Conservation (phyloP, 2,329 filamentous ascomycete genomes). For the Escovopsis sp. region DNA sequence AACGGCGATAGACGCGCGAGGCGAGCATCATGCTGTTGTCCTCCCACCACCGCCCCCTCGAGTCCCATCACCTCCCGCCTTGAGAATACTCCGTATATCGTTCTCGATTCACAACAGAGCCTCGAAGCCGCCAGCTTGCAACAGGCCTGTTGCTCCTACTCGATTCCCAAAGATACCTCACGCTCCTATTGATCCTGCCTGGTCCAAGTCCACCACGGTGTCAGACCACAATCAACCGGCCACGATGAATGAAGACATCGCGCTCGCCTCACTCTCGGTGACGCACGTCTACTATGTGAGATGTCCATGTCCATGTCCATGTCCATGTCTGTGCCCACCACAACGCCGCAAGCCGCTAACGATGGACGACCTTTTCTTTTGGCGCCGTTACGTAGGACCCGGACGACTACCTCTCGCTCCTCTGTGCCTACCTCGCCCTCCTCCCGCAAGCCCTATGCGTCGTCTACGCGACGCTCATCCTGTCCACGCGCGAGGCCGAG, state of each 20-base stretch:
- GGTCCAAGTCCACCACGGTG: no score
- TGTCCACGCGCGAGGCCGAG: conserved; percentile 82
- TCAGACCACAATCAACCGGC: background rate
- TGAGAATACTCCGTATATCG: no score
- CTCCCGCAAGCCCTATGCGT: conserved; percentile 84
- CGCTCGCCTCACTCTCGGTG: conserved; percentile 77
- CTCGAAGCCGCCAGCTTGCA: no score
- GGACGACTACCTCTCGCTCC: conserved; percentile 64
- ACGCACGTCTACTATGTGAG: conserved; percentile 90
- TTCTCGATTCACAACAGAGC: no score
- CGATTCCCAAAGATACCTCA: no score
- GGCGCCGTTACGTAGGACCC: conserved; percentile 54
- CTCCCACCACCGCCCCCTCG: no score
- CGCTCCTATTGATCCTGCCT: no score
- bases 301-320: background rate
- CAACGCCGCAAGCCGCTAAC: background rate
- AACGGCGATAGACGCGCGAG: no score
- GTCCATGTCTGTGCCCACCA: background rate
- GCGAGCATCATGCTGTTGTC: no score
- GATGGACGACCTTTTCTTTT: no score
- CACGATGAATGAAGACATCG: conserved; percentile 20
- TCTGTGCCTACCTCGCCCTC: conserved; percentile 87
- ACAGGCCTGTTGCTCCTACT: no score
- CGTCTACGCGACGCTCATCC: conserved; percentile 77
- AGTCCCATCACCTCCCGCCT: no score